Base-by-base conservation (phyloP, 805 yeast genomes). In the Teunomyces lycoperdinae region DNA sequence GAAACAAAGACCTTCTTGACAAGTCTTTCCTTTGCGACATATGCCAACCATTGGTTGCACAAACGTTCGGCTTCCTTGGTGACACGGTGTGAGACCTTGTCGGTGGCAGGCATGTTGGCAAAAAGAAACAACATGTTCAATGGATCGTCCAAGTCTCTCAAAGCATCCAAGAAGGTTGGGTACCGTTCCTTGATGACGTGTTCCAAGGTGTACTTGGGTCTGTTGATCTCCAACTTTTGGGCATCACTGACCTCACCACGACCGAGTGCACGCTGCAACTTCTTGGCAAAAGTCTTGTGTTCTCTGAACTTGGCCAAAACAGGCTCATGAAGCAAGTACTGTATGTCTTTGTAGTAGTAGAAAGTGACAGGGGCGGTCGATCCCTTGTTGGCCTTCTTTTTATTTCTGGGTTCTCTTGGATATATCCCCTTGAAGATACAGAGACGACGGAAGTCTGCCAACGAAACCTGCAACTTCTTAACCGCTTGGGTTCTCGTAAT, bases 371-470 rank as follows among this genome's bases (percentile, higher is more conserved):
- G 96, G 24, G 95, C 96, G 6, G 97, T 89, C n/a, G 96, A 87
- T 17, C 99, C 98, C 70, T 89, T 94, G 70, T 90, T 92, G 50
- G 97, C 97, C 77, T 89, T 91, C 82, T 87, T 89, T 74, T 91
- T 94, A 70, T 89, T 89, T 59, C 91, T 78, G 42, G 98, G 98
- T 64, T 90, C 97, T 66, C 99, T 82, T 46, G 99, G 99, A 65
- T 89, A 94, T 54, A 94, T 91, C 45, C 99, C 99, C 69, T 94
- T 94, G 79, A 94, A 89, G 66, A 94, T 94, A 78, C 99, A 94
- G 63, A 94, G 78, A 62, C 99, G 83, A 73, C 96, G 84, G 80
- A 94, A 94, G 71, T 94, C 99, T 9, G 97, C 97, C 43, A 94
- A 77, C 2, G 97, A 87, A 27, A 94, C 86, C 70, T 94, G 99